A percentile compares a stretch with the other conserved stretches of the same genome.
Conservation (phyloP, 352 stramenopile genomes). For the Phytopythium mirpurense region DNA sequence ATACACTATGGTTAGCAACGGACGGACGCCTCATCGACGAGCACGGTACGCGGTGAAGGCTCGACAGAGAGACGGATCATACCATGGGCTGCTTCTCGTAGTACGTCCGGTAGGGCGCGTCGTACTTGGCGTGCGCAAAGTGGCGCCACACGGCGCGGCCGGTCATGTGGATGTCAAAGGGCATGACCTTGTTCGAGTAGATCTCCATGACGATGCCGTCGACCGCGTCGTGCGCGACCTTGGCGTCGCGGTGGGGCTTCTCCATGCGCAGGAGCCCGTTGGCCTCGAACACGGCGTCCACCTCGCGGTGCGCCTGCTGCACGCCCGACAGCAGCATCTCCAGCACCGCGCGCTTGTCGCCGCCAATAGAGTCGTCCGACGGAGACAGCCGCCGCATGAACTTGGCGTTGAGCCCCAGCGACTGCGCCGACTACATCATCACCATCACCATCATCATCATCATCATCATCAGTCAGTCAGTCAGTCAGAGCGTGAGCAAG, state of each 20-base stretch:
- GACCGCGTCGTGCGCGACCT: slow-evolving; percentile 19
- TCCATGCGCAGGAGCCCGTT: slow-evolving; percentile 19
- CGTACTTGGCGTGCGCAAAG: slow-evolving; percentile 22
- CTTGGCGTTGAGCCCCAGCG: slow-evolving; percentile 19
- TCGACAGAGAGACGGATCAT: no score
- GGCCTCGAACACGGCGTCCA: slow-evolving; percentile 23
- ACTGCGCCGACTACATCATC: slow-evolving; percentile 18
- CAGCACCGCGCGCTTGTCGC: slow-evolving; percentile 21
- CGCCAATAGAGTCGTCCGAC: slow-evolving; percentile 7
- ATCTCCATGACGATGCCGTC: slow-evolving; percentile 34
- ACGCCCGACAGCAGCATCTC: slow-evolving; percentile 27
- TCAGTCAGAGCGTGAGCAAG: no score
- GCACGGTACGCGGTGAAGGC: no score
- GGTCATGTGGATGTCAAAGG: slow-evolving; percentile 29
- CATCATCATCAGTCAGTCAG: no score
- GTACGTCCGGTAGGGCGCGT: slow-evolving; percentile 17
- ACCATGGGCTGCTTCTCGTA: slow-evolving; percentile 15
- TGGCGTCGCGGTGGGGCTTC: slow-evolving; percentile 12
- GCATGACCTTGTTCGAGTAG: slow-evolving; percentile 28
- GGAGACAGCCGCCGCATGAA: slow-evolving; percentile 20
- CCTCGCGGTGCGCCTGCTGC: slow-evolving; percentile 19
- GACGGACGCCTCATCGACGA: no score
- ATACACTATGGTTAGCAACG: no score
- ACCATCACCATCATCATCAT: no score
- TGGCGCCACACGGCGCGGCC: slow-evolving; percentile 32